These are phyloP conservation scores for Agrocybe chaxingu DNA, from an alignment of 768 basidiomycete genomes.

Conservation along the genomic window DNA sequence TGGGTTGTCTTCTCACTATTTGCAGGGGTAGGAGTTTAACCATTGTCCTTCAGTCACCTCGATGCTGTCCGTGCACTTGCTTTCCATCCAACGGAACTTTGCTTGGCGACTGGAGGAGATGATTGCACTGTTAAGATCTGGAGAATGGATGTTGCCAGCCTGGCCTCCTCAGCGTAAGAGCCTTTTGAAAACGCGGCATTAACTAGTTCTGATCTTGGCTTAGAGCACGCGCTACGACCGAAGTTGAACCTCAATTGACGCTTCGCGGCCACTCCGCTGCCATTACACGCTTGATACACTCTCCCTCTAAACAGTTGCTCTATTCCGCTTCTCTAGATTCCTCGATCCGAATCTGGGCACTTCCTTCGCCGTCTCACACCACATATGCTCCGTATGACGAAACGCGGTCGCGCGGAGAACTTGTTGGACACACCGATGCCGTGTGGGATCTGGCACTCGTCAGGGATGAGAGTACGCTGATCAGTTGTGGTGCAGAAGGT, in stretches of 20 bases:
- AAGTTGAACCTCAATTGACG: slow-evolving; percentile 91
- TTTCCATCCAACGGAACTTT: slow-evolving; percentile 83
- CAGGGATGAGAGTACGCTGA: slow-evolving; percentile 77
- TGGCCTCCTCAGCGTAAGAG: slow-evolving; percentile 77
- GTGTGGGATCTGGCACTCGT: slow-evolving; percentile 94
- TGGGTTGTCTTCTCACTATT: slow-evolving; percentile 41
- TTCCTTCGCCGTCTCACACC: slow-evolving; percentile 73
- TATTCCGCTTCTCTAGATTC: slow-evolving; percentile 94
- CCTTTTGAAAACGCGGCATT: slow-evolving; percentile 8
- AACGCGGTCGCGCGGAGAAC: slow-evolving; percentile 67
- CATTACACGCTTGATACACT: slow-evolving; percentile 82
- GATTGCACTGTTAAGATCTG: slow-evolving; percentile 96
- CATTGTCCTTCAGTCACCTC: slow-evolving; percentile 64
- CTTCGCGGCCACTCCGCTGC: slow-evolving; percentile 91
- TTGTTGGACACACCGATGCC: slow-evolving; percentile 92
- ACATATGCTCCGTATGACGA: slow-evolving; percentile 92
- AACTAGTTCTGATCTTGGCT: slow-evolving; percentile 13
- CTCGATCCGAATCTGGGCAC: slow-evolving; percentile 87
- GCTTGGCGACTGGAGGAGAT: slow-evolving; percentile 90
- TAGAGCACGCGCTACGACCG: slow-evolving; percentile 71
- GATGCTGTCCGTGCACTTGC: slow-evolving; percentile 89
- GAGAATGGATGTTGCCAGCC: slow-evolving; percentile 76
- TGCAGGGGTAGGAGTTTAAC: slow-evolving; percentile 7
- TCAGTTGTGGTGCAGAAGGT: slow-evolving; percentile 91
- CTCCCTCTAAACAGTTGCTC: slow-evolving; percentile 70